Evolutionary conservation across 768 basidiomycete species (phyloP).

Genomic region (Trametes coccinea): DNA sequence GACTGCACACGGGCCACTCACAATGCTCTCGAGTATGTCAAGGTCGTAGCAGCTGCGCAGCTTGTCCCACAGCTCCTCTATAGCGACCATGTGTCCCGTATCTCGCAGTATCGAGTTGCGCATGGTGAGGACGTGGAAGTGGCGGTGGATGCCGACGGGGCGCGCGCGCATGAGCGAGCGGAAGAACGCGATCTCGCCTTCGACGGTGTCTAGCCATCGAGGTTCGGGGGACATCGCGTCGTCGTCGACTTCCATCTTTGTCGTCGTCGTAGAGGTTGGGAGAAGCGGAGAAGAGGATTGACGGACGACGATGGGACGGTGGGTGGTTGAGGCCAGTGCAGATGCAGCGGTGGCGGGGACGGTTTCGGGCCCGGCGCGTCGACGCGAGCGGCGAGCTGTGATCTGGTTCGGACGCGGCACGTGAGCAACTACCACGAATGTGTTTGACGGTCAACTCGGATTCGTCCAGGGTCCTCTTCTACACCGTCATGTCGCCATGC

Average conservation of each 20-base stretch:
- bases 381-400: too few relatives aligned
- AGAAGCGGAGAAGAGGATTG: not conserved
- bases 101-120: conserved; percentile 71
- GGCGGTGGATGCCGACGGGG: conserved; percentile 79
- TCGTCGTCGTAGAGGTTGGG: not conserved
- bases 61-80: conserved; percentile 77
- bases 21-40: conserved; percentile 70
- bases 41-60: conserved; percentile 70
- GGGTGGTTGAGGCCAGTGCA: not conserved
- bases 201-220: conserved; percentile 65
- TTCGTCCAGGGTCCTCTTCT: too few relatives aligned
- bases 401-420: too few relatives aligned
- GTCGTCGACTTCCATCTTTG: conserved; percentile 24
- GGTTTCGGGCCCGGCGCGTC: not conserved
- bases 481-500: too few relatives aligned
- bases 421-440: too few relatives aligned
- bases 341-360: not conserved
- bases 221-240: not conserved
- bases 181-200: conserved; percentile 86
- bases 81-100: conserved; percentile 58
- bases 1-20: conserved; percentile 30
- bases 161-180: conserved; percentile 78
- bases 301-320: not conserved
- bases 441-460: too few relatives aligned
- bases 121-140: conserved; percentile 80